Evolutionary conservation across 1,284 basidiomycete genomes (phyloP).

Genomic region (Rhodotorula sp.): DNA sequence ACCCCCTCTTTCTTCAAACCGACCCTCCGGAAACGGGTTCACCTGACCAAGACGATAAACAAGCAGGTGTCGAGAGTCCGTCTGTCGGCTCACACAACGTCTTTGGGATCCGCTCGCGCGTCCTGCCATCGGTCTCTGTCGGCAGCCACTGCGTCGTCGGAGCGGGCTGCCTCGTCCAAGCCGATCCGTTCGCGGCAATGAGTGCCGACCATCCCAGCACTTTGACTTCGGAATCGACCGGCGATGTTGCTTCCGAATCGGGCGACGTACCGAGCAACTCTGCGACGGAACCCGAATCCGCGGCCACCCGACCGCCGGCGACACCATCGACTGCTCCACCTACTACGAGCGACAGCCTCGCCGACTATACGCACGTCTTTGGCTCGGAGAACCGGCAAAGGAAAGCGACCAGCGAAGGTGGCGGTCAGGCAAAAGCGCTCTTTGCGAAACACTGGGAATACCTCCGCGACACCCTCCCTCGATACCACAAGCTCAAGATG

Average conservation of each 20-base stretch:
- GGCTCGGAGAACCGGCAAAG: slow-evolving; percentile 70
- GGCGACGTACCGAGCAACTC: neutral
- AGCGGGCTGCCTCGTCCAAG: slow-evolving; percentile 58
- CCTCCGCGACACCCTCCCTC: slow-evolving; percentile 61
- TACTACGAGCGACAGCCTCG: slow-evolving; percentile 57
- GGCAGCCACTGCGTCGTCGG: slow-evolving; percentile 78
- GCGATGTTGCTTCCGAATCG: neutral
- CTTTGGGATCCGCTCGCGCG: slow-evolving; percentile 72
- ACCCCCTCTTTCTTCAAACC: too few relatives aligned
- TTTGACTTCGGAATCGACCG: neutral
- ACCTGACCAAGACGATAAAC: too few relatives aligned
- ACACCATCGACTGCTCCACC: neutral
- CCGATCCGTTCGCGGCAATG: slow-evolving; percentile 34
- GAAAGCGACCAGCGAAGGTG: slow-evolving; percentile 80
- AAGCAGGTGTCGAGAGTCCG: slow-evolving; percentile 74
- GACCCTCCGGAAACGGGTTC: too few relatives aligned
- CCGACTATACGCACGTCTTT: slow-evolving; percentile 83
- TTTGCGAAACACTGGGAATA: slow-evolving; percentile 86
- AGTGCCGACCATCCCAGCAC: too few relatives aligned
- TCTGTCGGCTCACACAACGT: slow-evolving; percentile 80
- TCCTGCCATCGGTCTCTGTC: slow-evolving; percentile 74
- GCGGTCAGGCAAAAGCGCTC: slow-evolving; percentile 76
- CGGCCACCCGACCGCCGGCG: neutral
- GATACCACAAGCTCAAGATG: slow-evolving; percentile 36
- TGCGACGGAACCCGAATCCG: too few relatives aligned